Evolutionary conservation across 176 grass and related monocot species (phyloP).

Genomic region (Cenchrus fungigraminus): DNA sequence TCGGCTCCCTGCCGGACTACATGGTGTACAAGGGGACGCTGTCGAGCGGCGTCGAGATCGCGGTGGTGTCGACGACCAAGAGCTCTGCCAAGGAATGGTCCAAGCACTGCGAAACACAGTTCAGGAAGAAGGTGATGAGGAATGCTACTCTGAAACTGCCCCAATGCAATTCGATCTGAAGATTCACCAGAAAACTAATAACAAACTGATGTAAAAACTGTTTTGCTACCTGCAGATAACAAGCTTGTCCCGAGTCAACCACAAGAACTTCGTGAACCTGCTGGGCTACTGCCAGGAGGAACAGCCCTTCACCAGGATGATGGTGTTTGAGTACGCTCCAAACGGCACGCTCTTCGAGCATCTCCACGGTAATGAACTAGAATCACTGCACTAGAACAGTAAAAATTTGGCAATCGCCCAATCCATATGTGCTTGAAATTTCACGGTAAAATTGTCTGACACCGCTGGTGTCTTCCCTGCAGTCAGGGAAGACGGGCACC

Average conservation of each 20-base stretch:
- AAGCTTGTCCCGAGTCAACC: constrained; percentile 76
- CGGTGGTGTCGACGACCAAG: constrained; percentile 66
- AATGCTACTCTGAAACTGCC: neutral
- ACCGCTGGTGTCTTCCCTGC: neutral
- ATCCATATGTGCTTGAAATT: neutral
- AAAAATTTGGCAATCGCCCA: no score
- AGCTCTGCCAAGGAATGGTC: constrained; percentile 70
- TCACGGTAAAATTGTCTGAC: neutral
- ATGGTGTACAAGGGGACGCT: constrained; percentile 85
- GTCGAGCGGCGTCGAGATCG: constrained; percentile 88
- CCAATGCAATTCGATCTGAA: neutral
- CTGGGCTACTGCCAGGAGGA: constrained; percentile 89
- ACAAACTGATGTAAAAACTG: neutral
- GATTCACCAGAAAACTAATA: neutral
- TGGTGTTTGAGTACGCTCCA: constrained; percentile 96
- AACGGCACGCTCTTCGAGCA: constrained; percentile 92
- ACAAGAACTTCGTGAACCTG: constrained; percentile 93
- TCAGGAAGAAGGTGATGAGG: constrained; percentile 73
- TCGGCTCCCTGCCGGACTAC: constrained; percentile 61
- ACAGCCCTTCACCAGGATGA: constrained; percentile 91
- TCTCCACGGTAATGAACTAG: constrained; percentile 64
- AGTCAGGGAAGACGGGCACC: constrained; percentile 76
- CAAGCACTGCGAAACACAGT: constrained; percentile 63
- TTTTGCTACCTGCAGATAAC: constrained; percentile 66
- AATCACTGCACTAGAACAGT: neutral